These are phyloP conservation scores for Escovopsis sp. DNA, from an alignment of 2,329 filamentous ascomycete species.

Conservation along the genomic window DNA sequence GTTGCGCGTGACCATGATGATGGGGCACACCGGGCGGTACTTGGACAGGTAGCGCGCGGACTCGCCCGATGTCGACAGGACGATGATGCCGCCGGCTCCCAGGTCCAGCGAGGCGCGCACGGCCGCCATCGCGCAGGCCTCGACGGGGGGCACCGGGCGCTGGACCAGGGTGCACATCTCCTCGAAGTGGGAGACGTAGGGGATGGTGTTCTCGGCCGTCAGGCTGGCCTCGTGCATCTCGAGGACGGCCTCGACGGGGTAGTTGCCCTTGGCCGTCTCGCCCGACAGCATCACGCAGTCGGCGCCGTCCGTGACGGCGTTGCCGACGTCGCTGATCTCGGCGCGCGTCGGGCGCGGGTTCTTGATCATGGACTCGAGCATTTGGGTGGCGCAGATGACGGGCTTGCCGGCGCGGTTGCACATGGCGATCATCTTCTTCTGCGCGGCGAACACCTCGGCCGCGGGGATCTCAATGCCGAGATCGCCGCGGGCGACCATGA, in stretches of 20 bases:
- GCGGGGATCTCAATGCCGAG: constrained; percentile 93
- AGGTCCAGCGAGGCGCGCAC: constrained; percentile 92
- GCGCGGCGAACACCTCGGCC: constrained; percentile 94
- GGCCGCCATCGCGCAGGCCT: constrained; percentile 94
- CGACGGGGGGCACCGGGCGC: constrained; percentile 72
- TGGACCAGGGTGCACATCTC: constrained; percentile 75
- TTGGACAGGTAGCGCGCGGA: constrained; percentile 94
- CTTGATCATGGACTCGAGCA: constrained; percentile 99
- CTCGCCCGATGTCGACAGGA: constrained; percentile 87
- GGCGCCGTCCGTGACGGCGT: constrained; percentile 91
- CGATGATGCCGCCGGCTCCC: constrained; percentile 89
- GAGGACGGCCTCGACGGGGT: constrained; percentile 77
- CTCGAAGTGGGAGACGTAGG: constrained; percentile 92
- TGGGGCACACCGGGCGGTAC: constrained; percentile 96
- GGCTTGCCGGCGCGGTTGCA: constrained; percentile 99
- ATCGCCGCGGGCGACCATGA: constrained; percentile 99
- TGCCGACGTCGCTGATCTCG: constrained; percentile 96
- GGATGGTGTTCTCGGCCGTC: constrained; percentile 91
- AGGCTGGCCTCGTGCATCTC: constrained; percentile 99
- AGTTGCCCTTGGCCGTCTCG: constrained; percentile 95
- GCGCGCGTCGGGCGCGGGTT: constrained; percentile 96
- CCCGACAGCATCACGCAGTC: constrained; percentile 99
- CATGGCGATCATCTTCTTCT: constrained; percentile 99
- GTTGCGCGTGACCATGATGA: constrained; percentile 97
- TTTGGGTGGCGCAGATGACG: constrained; percentile 96